These are phyloP conservation scores for Discostella stelligeroides DNA, from an alignment of 108 stramenopile species.

Conservation along the genomic window DNA sequence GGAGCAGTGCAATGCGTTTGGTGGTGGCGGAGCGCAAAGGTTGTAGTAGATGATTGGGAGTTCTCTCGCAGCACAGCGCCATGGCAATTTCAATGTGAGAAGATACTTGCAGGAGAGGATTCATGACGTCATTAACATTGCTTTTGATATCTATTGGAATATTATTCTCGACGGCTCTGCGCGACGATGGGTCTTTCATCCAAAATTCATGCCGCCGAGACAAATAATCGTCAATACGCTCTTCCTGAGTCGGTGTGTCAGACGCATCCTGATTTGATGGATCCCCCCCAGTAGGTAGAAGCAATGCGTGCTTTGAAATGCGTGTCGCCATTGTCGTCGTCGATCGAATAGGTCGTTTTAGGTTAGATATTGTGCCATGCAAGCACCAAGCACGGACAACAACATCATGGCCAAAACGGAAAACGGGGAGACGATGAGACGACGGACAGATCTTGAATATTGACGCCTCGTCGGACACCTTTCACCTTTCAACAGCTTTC, in stretches of 20 bases:
- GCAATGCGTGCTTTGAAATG: background rate
- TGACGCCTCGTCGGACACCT: no score
- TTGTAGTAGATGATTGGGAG: background rate
- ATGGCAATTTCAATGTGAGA: conserved; percentile 40
- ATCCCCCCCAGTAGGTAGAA: conserved; percentile 28
- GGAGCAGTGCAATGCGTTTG: conserved; percentile 23
- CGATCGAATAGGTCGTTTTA: no score
- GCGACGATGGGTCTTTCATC: conserved; percentile 21
- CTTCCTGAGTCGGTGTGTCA: background rate
- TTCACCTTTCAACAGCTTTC: no score
- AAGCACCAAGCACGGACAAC: no score
- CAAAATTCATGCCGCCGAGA: conserved; percentile 29
- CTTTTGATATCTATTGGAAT: background rate
- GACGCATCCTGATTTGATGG: background rate
- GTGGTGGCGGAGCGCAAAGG: conserved; percentile 20
- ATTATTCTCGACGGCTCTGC: background rate
- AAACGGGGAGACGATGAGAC: no score
- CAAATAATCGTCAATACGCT: conserved; percentile 28
- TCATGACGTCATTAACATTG: background rate
- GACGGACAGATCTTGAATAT: no score
- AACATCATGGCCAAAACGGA: no score
- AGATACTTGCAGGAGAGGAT: conserved; percentile 4
- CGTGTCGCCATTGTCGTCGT: no score
- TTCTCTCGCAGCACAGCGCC: conserved; percentile 32
- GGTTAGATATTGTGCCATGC: no score